These are phyloP conservation scores for Cubamyces sp. DNA, from an alignment of 768 basidiomycete genomes.

Conservation along the genomic window DNA sequence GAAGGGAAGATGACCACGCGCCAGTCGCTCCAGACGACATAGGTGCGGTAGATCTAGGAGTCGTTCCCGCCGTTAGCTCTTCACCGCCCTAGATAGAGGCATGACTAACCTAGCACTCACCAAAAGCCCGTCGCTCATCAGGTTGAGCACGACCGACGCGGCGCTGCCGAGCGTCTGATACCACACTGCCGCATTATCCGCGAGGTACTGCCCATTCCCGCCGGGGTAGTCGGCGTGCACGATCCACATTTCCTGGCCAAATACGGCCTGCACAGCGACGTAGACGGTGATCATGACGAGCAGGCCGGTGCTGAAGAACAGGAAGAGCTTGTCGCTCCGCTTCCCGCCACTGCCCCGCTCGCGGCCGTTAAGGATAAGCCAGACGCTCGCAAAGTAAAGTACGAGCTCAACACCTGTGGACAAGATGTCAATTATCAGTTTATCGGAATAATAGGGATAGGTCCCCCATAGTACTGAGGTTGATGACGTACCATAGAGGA, in stretches of 20 bases:
- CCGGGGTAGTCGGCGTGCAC: constrained; percentile 38
- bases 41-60: constrained; percentile 44
- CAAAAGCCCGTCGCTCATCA: constrained; percentile 44
- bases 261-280: constrained; percentile 34
- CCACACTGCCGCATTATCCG: constrained; percentile 32
- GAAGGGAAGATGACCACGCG: constrained; percentile 19
- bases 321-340: constrained; percentile 8
- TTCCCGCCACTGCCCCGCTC: neutral
- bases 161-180: constrained; percentile 37
- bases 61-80: neutral
- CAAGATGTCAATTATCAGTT: no score
- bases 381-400: constrained; percentile 33
- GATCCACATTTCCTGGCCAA: constrained; percentile 45
- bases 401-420: constrained; percentile 33
- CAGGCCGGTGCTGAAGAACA: constrained; percentile 31
- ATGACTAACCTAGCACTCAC: constrained; percentile 27
- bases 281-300: constrained; percentile 39
- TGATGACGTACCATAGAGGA: constrained; percentile 34
- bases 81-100: neutral
- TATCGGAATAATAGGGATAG: no score
- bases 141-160: constrained; percentile 32
- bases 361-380: constrained; percentile 18
- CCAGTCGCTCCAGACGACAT: constrained; percentile 35
- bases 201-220: constrained; percentile 41
- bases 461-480: no score